phyloP scores from a whole-genome alignment of 805 yeast genomes.

The Diddensiella caesifluorescens region DNA sequence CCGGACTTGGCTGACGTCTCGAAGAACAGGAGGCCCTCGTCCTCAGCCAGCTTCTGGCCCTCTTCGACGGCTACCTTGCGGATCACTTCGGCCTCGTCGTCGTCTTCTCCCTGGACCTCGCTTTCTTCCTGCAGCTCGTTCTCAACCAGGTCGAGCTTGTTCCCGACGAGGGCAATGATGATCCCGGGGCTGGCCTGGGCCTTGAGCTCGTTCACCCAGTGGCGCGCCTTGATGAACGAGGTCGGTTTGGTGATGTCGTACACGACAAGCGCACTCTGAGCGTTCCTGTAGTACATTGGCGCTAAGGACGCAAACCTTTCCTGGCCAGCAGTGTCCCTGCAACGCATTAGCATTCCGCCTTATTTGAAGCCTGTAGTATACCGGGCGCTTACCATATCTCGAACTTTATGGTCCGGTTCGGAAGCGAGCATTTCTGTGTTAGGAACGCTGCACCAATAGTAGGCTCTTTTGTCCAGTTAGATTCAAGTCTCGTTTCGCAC shows the following conservation, averaged over 20 bases:
- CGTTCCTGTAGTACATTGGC: slow-evolving; percentile 95
- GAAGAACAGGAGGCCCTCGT: slow-evolving; percentile 63
- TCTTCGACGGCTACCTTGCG: slow-evolving; percentile 83
- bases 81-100: slow-evolving; percentile 38
- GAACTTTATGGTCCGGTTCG: slow-evolving; percentile 81
- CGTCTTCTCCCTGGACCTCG: slow-evolving; percentile 30
- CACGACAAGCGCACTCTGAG: slow-evolving; percentile 94
- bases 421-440: slow-evolving; percentile 87
- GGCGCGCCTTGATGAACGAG: slow-evolving; percentile 91
- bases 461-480: slow-evolving; percentile 51
- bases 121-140: slow-evolving; percentile 25
- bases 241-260: slow-evolving; percentile 95
- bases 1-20: slow-evolving; percentile 85
- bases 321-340: slow-evolving; percentile 89
- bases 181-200: slow-evolving; percentile 93
- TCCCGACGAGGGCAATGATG: slow-evolving; percentile 89
- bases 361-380: too few species aligned
- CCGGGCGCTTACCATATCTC: slow-evolving; percentile 50
- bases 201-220: slow-evolving; percentile 95
- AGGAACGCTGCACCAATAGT: slow-evolving; percentile 97
- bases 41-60: slow-evolving; percentile 82
- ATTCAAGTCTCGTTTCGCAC: slow-evolving; percentile 1
- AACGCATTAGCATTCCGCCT: too few species aligned
- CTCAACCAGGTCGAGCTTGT: slow-evolving; percentile 76
- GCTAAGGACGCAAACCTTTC: slow-evolving; percentile 94